phyloP scores from a whole-genome alignment of 306 rosid genomes.

The Ormosia emarginata region DNA sequence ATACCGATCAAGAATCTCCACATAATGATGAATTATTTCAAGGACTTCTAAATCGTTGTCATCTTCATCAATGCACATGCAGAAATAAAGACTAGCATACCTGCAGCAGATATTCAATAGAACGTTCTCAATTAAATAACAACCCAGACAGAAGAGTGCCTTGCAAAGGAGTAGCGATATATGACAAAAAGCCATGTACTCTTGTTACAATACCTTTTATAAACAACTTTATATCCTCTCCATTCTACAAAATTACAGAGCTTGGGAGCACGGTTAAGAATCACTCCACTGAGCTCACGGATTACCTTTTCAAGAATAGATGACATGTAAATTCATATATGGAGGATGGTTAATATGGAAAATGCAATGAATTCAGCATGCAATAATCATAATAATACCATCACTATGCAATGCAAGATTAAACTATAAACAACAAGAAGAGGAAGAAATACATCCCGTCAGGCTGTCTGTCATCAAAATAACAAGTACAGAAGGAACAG shows the following conservation, averaged over 20 bases:
- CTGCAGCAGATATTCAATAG: constrained; percentile 41
- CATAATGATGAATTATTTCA: constrained; percentile 85
- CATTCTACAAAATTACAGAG: constrained; percentile 95
- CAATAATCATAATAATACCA: background rate
- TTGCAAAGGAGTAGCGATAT: background rate
- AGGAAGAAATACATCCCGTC: background rate
- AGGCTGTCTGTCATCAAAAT: background rate
- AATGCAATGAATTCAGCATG: background rate
- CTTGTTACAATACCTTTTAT: constrained; percentile 59
- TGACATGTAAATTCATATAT: background rate
- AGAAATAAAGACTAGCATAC: constrained; percentile 94
- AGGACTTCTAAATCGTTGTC: constrained; percentile 90
- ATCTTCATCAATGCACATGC: constrained; percentile 86
- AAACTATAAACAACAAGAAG: background rate
- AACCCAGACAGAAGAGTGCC: background rate
- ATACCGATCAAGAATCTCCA: constrained; percentile 91
- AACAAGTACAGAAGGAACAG: background rate
- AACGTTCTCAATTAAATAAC: background rate
- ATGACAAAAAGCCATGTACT: background rate
- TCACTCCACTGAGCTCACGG: constrained; percentile 86
- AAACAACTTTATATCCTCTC: constrained; percentile 91
- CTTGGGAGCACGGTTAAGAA: constrained; percentile 84
- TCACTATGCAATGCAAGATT: background rate
- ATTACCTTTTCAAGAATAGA: constrained; percentile 38
- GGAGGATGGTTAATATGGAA: background rate